phyloP scores from a whole-genome alignment of 345 rosid genomes.

The Trapa incisa region DNA sequence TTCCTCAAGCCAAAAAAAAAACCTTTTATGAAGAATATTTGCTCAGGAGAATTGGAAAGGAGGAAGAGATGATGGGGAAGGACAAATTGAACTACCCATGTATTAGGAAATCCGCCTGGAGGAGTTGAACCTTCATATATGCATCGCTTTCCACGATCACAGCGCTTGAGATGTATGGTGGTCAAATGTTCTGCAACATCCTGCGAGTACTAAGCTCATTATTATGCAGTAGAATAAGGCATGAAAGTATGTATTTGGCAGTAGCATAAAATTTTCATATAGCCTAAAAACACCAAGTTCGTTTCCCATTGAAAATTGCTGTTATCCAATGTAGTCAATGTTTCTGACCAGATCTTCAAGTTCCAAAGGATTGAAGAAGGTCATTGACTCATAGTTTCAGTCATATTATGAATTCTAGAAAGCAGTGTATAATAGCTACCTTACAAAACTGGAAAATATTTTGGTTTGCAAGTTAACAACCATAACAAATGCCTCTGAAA shows the following conservation, averaged over 20 bases:
- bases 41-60: too few relatives aligned
- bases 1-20: too few relatives aligned
- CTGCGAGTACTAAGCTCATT: slow-evolving; percentile 20
- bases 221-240: not conserved
- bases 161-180: slow-evolving; percentile 54
- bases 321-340: not conserved
- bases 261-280: too few relatives aligned
- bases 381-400: not conserved
- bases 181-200: slow-evolving; percentile 78
- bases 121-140: slow-evolving; percentile 68
- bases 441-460: too few relatives aligned
- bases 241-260: not conserved
- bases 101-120: slow-evolving; percentile 70
- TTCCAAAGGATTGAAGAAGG: not conserved
- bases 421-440: too few relatives aligned
- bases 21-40: too few relatives aligned
- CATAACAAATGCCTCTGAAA: too few relatives aligned
- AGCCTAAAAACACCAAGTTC: too few relatives aligned
- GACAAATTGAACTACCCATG: slow-evolving; percentile 42
- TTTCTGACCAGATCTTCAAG: not conserved
- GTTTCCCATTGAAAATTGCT: not conserved
- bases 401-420: not conserved
- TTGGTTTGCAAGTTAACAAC: too few relatives aligned
- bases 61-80: not conserved
- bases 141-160: slow-evolving; percentile 78